A percentile compares a stretch with the other conserved stretches of the same genome.
phyloP scores from a whole-genome alignment of 73 alveolate species.

The Paraurostyla sp. region DNA sequence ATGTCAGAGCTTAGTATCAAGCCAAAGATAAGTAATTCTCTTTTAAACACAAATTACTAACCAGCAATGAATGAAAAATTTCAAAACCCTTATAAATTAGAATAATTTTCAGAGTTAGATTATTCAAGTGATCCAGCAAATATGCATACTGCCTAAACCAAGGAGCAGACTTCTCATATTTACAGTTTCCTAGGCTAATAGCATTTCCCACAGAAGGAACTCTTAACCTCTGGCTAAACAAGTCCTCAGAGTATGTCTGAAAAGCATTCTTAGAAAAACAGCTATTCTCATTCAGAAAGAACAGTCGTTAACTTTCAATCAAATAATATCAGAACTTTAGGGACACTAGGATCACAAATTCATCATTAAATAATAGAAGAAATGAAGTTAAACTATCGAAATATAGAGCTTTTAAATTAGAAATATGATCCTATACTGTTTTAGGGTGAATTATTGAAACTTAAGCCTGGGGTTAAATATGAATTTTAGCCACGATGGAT shows the following conservation, averaged over 20 bases:
- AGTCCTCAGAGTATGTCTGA: no score
- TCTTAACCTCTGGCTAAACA: no score
- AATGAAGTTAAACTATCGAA: neutral
- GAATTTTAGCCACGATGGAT: constrained; percentile 34
- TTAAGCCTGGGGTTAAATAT: constrained; percentile 46
- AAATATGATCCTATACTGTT: constrained; percentile 35
- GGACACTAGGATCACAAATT: no score
- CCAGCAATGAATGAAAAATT: neutral
- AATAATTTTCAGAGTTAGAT: neutral
- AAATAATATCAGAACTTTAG: no score
- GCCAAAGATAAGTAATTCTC: neutral
- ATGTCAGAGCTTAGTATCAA: constrained; percentile 4
- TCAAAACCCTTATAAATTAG: neutral
- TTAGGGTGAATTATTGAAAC: constrained; percentile 41
- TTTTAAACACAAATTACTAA: neutral
- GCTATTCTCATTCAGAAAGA: no score
- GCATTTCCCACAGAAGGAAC: no score
- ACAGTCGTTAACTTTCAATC: no score
- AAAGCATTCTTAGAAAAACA: no score
- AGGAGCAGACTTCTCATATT: neutral
- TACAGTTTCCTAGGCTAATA: no score
- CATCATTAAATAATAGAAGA: no score
- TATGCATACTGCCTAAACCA: neutral
- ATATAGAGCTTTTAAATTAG: neutral
- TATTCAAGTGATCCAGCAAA: neutral